Base-by-base conservation (phyloP, 225 moss, liverwort and hornwort genomes). In the Antitrichia curtipendula region DNA sequence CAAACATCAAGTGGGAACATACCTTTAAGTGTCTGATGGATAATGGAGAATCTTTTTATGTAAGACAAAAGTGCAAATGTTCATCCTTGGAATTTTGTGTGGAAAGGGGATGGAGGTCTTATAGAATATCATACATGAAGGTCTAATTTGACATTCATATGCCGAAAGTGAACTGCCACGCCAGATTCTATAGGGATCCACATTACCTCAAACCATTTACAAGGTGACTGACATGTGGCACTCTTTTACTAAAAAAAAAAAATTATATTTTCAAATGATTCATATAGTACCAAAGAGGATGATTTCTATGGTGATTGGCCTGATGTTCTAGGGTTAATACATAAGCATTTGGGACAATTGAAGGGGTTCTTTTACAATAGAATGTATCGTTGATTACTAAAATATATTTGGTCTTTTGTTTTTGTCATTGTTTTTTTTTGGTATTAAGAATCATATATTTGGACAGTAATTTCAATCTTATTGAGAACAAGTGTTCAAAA, bases 1-100 rank as follows among this genome's bases (percentile, higher is more conserved):
- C n/a, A n/a, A n/a, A n/a, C n/a, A n/a, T n/a, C n/a, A n/a, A n/a
- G n/a, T n/a, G n/a, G n/a, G n/a, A n/a, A n/a, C n/a, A n/a, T n/a
- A n/a, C n/a, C n/a, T n/a, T 4, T 14, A 5, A 41, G 1, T 25
- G 14, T 8, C 0, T 0, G 0, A 24, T 15, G 1, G 9, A 41
- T 71, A 3, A 16, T 9, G 2, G 2, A 25, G 16, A 43, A 71
- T 43, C 27, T 1, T 27, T 71, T 1, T 16, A 5, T 43, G 2
- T 12, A 38, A 3, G 12, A 66, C 4, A 66, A 1, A n/a, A 66
- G 7, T n/a, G 66, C 21, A n/a, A n/a, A n/a, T 65, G 23, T 68
- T 38, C 13, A 68, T 38, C 23, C 1, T 38, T 22, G 1, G 13
- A 68, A 22, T 38, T 66, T 66, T 68, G 38, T 13, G 8, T 38